phyloP scores from a whole-genome alignment of 2,329 filamentous ascomycete genomes.

The Cordyceps militaris region DNA sequence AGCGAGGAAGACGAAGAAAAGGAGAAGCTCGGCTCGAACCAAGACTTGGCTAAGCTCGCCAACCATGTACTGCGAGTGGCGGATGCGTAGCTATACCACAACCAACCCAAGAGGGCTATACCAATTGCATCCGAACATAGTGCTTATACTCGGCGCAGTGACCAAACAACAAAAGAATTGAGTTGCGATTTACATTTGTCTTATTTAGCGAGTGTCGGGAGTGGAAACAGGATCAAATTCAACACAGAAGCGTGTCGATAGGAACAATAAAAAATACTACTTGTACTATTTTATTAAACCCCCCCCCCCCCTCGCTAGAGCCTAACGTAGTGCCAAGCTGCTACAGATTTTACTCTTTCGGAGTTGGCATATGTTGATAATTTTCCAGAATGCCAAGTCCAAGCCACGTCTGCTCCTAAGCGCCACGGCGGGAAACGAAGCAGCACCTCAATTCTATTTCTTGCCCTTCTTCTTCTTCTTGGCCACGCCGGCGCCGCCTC shows the following conservation, averaged over 20 bases:
- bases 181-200: constrained; percentile 10
- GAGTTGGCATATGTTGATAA: not conserved
- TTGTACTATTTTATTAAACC: not conserved
- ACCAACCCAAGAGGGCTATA: not conserved
- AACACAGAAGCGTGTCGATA: constrained; percentile 7
- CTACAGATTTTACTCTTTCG: not conserved
- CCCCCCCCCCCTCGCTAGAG: not conserved
- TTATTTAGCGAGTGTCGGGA: constrained; percentile 8
- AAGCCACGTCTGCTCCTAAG: not conserved
- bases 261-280: constrained; percentile 4
- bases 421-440: not conserved
- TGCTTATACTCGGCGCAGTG: not conserved
- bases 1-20: not conserved
- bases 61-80: not conserved
- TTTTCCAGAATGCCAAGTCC: not conserved
- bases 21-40: not conserved
- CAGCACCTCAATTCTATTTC: constrained; percentile 33
- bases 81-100: not conserved
- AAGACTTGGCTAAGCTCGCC: not conserved
- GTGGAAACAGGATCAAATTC: not conserved
- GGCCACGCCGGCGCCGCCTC: constrained; percentile 31
- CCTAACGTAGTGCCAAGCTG: not conserved
- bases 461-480: constrained; percentile 49
- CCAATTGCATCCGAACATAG: not conserved
- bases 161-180: not conserved